phyloP scores from a whole-genome alignment of 2,329 filamentous ascomycete species.

The Fusarium mangiferae region DNA sequence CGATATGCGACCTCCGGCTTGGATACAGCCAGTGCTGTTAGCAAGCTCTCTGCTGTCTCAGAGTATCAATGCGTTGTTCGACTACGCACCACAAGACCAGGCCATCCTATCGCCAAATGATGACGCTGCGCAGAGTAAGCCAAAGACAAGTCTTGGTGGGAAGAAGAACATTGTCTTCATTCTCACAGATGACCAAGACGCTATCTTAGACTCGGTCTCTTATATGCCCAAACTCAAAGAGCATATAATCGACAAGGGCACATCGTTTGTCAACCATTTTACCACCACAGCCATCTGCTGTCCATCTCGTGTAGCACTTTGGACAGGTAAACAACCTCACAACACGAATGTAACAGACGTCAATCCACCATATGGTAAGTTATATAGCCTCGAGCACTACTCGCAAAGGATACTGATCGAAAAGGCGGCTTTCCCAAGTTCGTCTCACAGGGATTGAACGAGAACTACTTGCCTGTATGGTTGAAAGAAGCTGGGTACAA shows the following conservation, averaged over 20 bases:
- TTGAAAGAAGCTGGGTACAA: constrained; percentile 75
- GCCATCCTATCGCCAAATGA: neutral
- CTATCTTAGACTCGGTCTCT: constrained; percentile 67
- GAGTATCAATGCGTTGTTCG: neutral
- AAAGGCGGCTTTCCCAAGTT: constrained; percentile 70
- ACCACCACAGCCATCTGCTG: constrained; percentile 75
- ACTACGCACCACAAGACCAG: neutral
- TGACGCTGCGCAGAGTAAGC: neutral
- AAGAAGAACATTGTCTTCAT: constrained; percentile 71
- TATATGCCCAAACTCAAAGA: constrained; percentile 69
- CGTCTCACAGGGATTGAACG: constrained; percentile 70
- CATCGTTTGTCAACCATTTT: constrained; percentile 70
- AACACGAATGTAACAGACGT: constrained; percentile 73
- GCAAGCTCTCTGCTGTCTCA: neutral
- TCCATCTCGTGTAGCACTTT: constrained; percentile 72
- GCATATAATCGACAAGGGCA: constrained; percentile 67
- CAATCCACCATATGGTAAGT: neutral
- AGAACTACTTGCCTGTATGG: constrained; percentile 76
- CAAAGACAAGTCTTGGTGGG: neutral
- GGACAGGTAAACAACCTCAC: constrained; percentile 74
- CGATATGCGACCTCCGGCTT: constrained; percentile 24
- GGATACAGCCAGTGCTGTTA: constrained; percentile 5
- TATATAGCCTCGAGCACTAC: neutral
- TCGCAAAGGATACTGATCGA: neutral
- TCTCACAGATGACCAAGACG: constrained; percentile 75